Percentiles rank a stretch among this genome's conserved stretches.
Conservation (phyloP, 1,284 basidiomycete genomes). For the Exobasidium cylindrosporum region DNA sequence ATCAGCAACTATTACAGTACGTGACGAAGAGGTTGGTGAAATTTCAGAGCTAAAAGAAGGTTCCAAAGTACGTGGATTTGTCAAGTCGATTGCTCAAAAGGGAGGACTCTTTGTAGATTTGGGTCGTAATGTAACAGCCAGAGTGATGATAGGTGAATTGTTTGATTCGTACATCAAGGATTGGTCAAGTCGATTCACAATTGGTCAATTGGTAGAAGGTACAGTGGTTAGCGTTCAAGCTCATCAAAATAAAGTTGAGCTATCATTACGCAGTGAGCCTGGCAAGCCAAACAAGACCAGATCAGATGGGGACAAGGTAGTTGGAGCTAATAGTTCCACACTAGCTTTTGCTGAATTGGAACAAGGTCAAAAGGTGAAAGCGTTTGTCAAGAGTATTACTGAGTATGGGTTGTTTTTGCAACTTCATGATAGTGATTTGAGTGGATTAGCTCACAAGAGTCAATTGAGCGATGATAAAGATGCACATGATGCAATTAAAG, state of each 20-base stretch:
- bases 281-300: slow-evolving; percentile 59
- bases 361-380: slow-evolving; percentile 55
- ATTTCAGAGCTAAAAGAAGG: slow-evolving; percentile 70
- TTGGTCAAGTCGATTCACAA: slow-evolving; percentile 79
- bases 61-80: slow-evolving; percentile 71
- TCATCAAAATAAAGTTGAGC: slow-evolving; percentile 74
- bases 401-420: slow-evolving; percentile 88
- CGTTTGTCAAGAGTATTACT: slow-evolving; percentile 62
- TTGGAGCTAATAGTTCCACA: slow-evolving; percentile 17
- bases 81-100: slow-evolving; percentile 75
- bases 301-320: slow-evolving; percentile 2
- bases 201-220: slow-evolving; percentile 81
- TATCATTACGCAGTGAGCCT: slow-evolving; percentile 67
- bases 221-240: slow-evolving; percentile 68
- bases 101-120: slow-evolving; percentile 88
- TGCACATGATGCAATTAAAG: slow-evolving; percentile 68
- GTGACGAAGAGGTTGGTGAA: slow-evolving; percentile 70
- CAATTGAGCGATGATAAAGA: slow-evolving; percentile 57
- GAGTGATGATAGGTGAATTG: slow-evolving; percentile 89
- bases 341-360: slow-evolving; percentile 29
- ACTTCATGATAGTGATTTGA: slow-evolving; percentile 76
- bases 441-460: slow-evolving; percentile 84
- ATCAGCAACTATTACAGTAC: slow-evolving; percentile 51
- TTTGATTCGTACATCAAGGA: slow-evolving; percentile 77
- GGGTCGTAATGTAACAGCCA: slow-evolving; percentile 76